These are phyloP conservation scores for Tripterygium wilfordii DNA, from an alignment of 177 flowering plant species.

Conservation along the genomic window DNA sequence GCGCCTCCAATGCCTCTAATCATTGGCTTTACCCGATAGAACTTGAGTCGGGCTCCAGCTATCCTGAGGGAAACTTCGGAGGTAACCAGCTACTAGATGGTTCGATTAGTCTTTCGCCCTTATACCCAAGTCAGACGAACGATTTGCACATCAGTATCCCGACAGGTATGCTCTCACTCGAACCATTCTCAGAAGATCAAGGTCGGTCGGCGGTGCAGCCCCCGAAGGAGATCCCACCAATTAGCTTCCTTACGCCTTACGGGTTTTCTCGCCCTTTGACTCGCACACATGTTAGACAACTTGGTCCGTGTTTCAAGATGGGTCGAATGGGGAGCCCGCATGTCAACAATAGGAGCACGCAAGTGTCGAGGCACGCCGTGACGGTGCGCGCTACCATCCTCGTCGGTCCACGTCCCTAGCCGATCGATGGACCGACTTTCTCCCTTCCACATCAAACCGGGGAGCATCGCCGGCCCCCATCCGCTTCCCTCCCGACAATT, in stretches of 20 bases:
- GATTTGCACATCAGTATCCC: constrained; percentile 54
- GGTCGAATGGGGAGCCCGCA: too few species aligned
- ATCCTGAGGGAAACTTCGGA: constrained; percentile 56
- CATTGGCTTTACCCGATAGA: constrained; percentile 47
- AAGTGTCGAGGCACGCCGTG: too few species aligned
- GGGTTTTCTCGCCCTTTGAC: constrained; percentile 48
- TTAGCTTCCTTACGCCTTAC: constrained; percentile 55
- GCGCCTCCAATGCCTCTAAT: constrained; percentile 43
- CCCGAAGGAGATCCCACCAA: too few species aligned
- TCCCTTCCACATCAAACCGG: constrained; percentile 11
- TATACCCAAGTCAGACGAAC: constrained; percentile 60
- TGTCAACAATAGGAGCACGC: too few species aligned
- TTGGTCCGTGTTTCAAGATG: constrained; percentile 39
- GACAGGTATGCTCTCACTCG: too few species aligned
- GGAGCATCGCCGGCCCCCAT: constrained; percentile 54
- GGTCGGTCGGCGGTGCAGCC: too few species aligned
- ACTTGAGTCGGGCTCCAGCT: constrained; percentile 32
- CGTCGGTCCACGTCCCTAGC: constrained; percentile 4
- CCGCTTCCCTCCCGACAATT: constrained; percentile 70
- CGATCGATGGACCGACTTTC: background rate
- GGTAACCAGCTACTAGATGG: constrained; percentile 63
- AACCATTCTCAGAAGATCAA: too few species aligned
- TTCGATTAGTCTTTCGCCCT: constrained; percentile 66
- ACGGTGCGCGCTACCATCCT: too few species aligned
- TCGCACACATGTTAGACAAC: constrained; percentile 45